phyloP scores from a whole-genome alignment of 1,284 basidiomycete species.

The Anthracocystis panici-leucophaei region DNA sequence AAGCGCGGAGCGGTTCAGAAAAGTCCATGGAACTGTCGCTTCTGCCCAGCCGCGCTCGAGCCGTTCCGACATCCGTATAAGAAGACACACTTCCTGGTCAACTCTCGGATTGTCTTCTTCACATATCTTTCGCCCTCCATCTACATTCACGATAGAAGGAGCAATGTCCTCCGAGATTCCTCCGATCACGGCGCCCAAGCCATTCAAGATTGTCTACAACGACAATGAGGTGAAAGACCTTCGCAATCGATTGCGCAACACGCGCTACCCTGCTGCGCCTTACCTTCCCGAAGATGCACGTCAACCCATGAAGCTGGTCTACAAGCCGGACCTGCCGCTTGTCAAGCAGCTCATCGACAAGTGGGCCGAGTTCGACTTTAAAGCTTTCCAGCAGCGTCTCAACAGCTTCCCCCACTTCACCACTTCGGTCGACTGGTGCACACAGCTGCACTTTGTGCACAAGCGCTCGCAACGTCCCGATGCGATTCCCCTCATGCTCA shows the following conservation, averaged over 20 bases:
- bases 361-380: conserved; percentile 43
- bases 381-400: conserved; percentile 27
- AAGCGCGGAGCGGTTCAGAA: not conserved
- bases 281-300: conserved; percentile 45
- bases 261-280: conserved; percentile 42
- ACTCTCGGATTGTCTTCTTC: not conserved
- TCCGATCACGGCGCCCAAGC: conserved; percentile 46
- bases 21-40: too few species aligned
- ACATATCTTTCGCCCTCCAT: not conserved
- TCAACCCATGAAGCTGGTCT: conserved; percentile 18
- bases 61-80: not conserved
- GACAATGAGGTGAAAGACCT: conserved; percentile 45
- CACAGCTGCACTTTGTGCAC: conserved; percentile 58
- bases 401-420: conserved; percentile 55
- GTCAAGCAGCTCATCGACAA: conserved; percentile 33
- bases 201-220: conserved; percentile 48
- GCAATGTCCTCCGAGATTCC: conserved; percentile 31
- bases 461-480: conserved; percentile 40
- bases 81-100: too few species aligned
- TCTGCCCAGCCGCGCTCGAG: not conserved
- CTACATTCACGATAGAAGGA: not conserved
- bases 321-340: conserved; percentile 41
- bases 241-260: conserved; percentile 40
- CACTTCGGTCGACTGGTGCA: conserved; percentile 60
- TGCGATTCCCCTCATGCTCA: conserved; percentile 63